phyloP scores from a whole-genome alignment of 495 filamentous ascomycete genomes.

The Xylaria scruposa region DNA sequence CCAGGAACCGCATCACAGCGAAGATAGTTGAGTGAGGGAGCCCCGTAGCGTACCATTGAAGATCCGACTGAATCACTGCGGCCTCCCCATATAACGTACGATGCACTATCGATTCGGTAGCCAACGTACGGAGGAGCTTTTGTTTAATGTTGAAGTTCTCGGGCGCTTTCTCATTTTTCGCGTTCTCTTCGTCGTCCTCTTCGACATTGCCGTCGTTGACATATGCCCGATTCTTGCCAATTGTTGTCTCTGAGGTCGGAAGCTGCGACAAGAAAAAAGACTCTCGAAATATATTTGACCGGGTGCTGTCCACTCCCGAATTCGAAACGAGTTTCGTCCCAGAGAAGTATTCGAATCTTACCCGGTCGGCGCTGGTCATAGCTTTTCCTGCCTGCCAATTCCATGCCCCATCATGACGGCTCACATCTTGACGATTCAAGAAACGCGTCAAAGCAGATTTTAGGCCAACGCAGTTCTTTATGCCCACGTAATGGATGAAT shows the following conservation, averaged over 20 bases:
- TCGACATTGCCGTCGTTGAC: constrained; percentile 35
- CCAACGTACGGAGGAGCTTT: constrained; percentile 62
- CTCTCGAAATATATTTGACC: constrained; percentile 26
- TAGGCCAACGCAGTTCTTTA: constrained; percentile 61
- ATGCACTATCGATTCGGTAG: constrained; percentile 65
- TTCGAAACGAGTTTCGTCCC: not conserved
- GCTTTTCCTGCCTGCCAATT: not conserved
- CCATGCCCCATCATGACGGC: not conserved
- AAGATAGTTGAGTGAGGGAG: constrained; percentile 67
- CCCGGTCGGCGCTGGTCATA: not conserved
- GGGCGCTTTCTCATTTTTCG: constrained; percentile 13
- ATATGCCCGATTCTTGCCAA: constrained; percentile 22
- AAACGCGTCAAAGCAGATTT: constrained; percentile 47
- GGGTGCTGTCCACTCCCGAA: not conserved
- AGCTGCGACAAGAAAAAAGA: constrained; percentile 54
- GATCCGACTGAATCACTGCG: constrained; percentile 68
- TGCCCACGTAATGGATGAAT: constrained; percentile 69
- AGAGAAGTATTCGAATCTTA: constrained; percentile 16
- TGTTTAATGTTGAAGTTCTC: constrained; percentile 55
- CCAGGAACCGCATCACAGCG: constrained; percentile 65
- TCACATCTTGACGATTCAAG: not conserved
- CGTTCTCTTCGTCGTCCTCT: constrained; percentile 35
- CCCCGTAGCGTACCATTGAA: constrained; percentile 68
- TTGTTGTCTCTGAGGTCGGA: constrained; percentile 52
- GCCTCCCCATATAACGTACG: constrained; percentile 59